Percentiles rank a stretch among this genome's conserved stretches.
Evolutionary conservation across 2,329 filamentous ascomycete species (phyloP).

Genomic region (Hypoxylon sp.): DNA sequence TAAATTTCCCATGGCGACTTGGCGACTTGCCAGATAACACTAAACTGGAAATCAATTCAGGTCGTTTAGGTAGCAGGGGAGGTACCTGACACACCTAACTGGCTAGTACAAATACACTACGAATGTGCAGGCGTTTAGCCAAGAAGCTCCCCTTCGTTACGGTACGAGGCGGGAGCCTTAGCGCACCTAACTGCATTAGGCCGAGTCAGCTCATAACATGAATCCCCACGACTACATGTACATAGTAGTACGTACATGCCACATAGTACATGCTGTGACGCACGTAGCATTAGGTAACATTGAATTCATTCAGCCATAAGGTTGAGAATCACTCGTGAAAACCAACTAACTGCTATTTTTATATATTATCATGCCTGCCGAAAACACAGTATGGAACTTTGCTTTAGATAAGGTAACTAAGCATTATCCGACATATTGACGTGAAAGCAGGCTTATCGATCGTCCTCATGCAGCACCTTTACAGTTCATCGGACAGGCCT

Average conservation of each 20-base stretch:
- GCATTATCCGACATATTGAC: not conserved
- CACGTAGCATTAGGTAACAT: constrained; percentile 3
- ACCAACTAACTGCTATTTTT: not conserved
- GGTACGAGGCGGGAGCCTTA: constrained; percentile 17
- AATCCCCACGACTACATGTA: not conserved
- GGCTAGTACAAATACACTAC: constrained; percentile 17
- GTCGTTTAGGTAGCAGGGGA: not conserved
- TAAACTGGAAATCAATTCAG: constrained; percentile 24
- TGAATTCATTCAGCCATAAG: not conserved
- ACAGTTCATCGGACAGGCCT: constrained; percentile 6
- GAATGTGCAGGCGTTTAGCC: constrained; percentile 1
- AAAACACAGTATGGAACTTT: not conserved
- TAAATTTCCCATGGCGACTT: constrained; percentile 37
- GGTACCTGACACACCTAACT: constrained; percentile 11
- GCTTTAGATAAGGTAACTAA: not conserved
- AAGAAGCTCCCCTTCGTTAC: not conserved
- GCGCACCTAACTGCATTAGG: constrained; percentile 3
- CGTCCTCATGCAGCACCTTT: constrained; percentile 19
- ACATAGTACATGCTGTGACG: not conserved
- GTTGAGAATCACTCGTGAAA: not conserved
- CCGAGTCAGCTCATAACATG: constrained; percentile 16
- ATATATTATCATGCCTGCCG: not conserved
- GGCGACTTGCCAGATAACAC: constrained; percentile 45
- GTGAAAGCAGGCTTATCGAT: constrained; percentile 5
- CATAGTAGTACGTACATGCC: too few relatives aligned